These are phyloP conservation scores for sunflower (Helianthus annuus) DNA, from an alignment of 129 eudicot genomes.

Conservation along the genomic window DNA sequence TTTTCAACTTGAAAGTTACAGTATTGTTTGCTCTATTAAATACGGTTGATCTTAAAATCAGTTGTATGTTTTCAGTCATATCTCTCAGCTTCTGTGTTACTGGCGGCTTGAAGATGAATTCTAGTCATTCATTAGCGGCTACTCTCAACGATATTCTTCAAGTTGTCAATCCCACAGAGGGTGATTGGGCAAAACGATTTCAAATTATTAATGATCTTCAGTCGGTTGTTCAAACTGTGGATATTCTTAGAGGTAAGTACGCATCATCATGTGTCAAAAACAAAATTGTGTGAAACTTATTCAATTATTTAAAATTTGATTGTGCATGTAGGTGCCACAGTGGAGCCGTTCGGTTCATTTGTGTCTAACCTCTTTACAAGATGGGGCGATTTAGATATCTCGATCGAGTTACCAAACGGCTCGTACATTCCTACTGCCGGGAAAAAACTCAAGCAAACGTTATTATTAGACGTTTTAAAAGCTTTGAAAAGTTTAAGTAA, in stretches of 20 bases:
- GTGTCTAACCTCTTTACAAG: constrained; percentile 82
- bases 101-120: constrained; percentile 44
- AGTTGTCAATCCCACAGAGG: constrained; percentile 60
- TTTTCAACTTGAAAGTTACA: too few relatives aligned
- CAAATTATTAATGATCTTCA: constrained; percentile 56
- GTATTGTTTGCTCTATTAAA: constrained; percentile 6
- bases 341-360: constrained; percentile 96
- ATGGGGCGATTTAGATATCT: constrained; percentile 97
- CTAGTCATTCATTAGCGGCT: constrained; percentile 45
- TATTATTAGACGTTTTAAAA: constrained; percentile 54
- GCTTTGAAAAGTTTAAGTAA: constrained; percentile 70
- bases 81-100: constrained; percentile 9
- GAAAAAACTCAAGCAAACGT: constrained; percentile 64
- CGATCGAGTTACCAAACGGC: constrained; percentile 70
- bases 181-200: constrained; percentile 64
- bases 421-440: constrained; percentile 58
- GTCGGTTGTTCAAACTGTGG: constrained; percentile 54
- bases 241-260: constrained; percentile 68
- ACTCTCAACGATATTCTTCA: constrained; percentile 58
- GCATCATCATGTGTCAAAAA: constrained; percentile 3
- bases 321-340: constrained; percentile 73
- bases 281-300: not conserved
- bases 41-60: constrained; percentile 9
- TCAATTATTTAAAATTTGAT: constrained; percentile 14
- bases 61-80: constrained; percentile 28